Evolutionary conservation across 148 eudicot species (phyloP).

Genomic region (Chenopodium quinoa): DNA sequence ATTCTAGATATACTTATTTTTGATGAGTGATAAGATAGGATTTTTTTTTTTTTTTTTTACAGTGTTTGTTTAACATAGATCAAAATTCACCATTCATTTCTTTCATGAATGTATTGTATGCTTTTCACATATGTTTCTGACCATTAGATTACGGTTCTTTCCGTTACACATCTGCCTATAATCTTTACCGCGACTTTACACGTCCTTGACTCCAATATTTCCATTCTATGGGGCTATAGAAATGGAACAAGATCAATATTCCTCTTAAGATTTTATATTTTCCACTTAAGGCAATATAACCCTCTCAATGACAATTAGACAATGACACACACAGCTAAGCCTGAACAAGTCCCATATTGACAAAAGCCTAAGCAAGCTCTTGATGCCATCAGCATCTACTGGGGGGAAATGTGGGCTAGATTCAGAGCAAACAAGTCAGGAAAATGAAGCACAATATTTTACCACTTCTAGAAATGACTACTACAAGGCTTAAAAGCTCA

Average conservation of each 20-base stretch:
- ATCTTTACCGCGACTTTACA: background rate
- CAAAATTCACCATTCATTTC: background rate
- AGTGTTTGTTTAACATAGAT: slow-evolving; percentile 7
- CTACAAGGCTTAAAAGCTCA: background rate
- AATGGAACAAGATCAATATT: background rate
- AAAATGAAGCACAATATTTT: background rate
- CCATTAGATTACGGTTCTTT: slow-evolving; percentile 3
- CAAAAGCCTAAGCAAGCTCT: background rate
- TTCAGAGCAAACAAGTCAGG: background rate
- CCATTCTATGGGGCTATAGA: background rate
- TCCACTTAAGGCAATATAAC: background rate
- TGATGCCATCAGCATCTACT: background rate
- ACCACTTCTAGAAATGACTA: background rate
- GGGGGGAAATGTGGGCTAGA: no score
- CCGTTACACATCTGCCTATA: background rate
- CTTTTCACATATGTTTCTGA: background rate
- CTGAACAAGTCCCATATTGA: background rate
- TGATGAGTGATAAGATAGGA: slow-evolving; percentile 11
- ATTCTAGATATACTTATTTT: background rate
- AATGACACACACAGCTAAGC: background rate
- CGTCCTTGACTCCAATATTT: background rate
- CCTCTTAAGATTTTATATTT: background rate
- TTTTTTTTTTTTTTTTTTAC: background rate
- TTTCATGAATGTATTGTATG: slow-evolving; percentile 6
- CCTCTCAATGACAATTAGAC: background rate